phyloP scores from a whole-genome alignment of 805 yeast genomes.

The Saturnispora sanitii region DNA sequence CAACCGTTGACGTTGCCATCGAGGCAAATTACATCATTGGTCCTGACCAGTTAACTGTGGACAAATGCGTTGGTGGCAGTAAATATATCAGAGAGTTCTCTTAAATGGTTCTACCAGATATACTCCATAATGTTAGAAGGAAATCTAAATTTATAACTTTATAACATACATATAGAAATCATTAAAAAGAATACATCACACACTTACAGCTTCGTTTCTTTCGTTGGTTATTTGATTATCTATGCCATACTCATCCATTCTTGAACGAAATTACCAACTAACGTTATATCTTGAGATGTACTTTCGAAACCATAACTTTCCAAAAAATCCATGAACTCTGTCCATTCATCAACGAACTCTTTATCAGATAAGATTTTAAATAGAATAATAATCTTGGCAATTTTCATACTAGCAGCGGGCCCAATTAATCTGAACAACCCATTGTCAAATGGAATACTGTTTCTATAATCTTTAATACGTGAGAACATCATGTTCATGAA shows the following conservation, averaged over 20 bases:
- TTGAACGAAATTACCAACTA: conserved; percentile 10
- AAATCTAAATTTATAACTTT: too few species aligned
- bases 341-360: conserved; percentile 8
- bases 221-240: background rate
- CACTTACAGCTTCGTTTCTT: background rate
- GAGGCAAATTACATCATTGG: conserved; percentile 48
- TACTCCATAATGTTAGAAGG: too few species aligned
- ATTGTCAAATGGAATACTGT: background rate
- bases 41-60: conserved; percentile 59
- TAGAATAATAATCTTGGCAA: conserved; percentile 6
- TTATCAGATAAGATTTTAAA: conserved; percentile 7
- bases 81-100: conserved; percentile 40
- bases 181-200: too few species aligned
- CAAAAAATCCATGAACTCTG: conserved; percentile 7
- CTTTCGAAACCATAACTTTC: conserved; percentile 5
- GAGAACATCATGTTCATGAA: conserved; percentile 4
- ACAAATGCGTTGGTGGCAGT: conserved; percentile 63
- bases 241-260: conserved; percentile 3
- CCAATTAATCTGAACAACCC: conserved; percentile 1
- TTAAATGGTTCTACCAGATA: background rate
- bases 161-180: background rate
- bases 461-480: background rate
- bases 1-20: conserved; percentile 62
- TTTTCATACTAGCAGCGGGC: background rate
- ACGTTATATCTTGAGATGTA: conserved; percentile 7